Evolutionary conservation across 2,329 filamentous ascomycete species (phyloP).

Genomic region (Bipolaris sorokiniana): DNA sequence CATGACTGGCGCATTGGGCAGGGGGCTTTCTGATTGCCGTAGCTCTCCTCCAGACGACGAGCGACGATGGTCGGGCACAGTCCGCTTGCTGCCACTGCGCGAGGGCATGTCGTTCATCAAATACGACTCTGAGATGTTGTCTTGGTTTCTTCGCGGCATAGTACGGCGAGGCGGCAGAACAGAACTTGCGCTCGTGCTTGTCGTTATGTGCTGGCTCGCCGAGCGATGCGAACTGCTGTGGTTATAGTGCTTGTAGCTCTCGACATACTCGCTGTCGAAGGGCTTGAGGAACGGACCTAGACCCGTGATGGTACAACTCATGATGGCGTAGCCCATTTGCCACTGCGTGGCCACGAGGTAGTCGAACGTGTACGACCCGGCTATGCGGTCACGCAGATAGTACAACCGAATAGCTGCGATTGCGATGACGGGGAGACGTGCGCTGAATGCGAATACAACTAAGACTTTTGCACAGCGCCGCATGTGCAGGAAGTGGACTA

Average conservation of each 20-base stretch:
- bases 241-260: slow-evolving; percentile 24
- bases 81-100: slow-evolving; percentile 12
- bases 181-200: not conserved
- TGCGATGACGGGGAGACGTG: slow-evolving; percentile 37
- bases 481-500: slow-evolving; percentile 42
- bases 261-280: slow-evolving; percentile 35
- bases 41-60: not conserved
- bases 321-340: slow-evolving; percentile 47
- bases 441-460: slow-evolving; percentile 39
- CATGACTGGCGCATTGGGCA: slow-evolving; percentile 13
- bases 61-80: not conserved
- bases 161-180: not conserved
- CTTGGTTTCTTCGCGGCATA: not conserved
- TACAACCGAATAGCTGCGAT: slow-evolving; percentile 35
- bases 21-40: not conserved
- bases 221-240: slow-evolving; percentile 6
- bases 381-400: slow-evolving; percentile 31
- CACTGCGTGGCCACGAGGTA: slow-evolving; percentile 42
- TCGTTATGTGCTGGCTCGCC: not conserved
- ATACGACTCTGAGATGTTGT: slow-evolving; percentile 21
- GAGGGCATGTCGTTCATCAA: slow-evolving; percentile 20
- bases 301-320: slow-evolving; percentile 41
- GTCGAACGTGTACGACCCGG: slow-evolving; percentile 28
- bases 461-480: slow-evolving; percentile 30
- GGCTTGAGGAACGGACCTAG: slow-evolving; percentile 44